Conservation (phyloP, 768 basidiomycete genomes). For the Podaxis mareebaensis region DNA sequence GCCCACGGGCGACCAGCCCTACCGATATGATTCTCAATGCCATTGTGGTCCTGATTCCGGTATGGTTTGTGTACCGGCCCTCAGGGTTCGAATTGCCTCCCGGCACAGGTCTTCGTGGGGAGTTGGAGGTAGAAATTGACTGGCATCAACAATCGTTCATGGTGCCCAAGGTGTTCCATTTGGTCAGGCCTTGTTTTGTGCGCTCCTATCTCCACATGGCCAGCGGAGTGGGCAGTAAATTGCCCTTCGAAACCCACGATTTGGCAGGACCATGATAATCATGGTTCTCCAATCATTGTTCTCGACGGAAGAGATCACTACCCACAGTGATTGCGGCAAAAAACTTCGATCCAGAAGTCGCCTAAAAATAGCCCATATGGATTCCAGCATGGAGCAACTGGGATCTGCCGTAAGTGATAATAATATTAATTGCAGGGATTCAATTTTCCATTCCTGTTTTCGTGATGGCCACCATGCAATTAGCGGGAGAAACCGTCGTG, state of each 20-base stretch:
- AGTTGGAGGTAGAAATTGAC: background rate
- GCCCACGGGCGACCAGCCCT: background rate
- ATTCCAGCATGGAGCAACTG: conserved; percentile 4
- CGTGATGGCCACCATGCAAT: background rate
- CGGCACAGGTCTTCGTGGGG: background rate
- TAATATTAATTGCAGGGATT: background rate
- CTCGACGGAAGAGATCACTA: conserved; percentile 10
- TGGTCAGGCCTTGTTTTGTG: background rate
- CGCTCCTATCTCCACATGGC: conserved; percentile 13
- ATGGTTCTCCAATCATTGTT: conserved; percentile 12
- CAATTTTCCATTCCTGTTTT: conserved; percentile 8
- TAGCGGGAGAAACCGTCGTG: background rate
- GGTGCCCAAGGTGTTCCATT: background rate
- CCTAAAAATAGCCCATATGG: background rate
- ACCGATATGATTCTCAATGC: background rate
- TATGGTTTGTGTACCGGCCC: background rate
- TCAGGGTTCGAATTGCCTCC: background rate
- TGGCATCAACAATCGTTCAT: background rate
- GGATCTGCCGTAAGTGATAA: conserved; percentile 5
- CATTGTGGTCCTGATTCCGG: background rate
- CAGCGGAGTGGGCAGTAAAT: background rate
- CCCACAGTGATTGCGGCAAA: conserved; percentile 1
- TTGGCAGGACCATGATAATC: conserved; percentile 19
- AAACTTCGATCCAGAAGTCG: background rate
- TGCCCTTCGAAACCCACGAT: conserved; percentile 24